These are phyloP conservation scores for Trichomonascus vanleenenianus DNA, from an alignment of 805 yeast genomes.

Conservation along the genomic window DNA sequence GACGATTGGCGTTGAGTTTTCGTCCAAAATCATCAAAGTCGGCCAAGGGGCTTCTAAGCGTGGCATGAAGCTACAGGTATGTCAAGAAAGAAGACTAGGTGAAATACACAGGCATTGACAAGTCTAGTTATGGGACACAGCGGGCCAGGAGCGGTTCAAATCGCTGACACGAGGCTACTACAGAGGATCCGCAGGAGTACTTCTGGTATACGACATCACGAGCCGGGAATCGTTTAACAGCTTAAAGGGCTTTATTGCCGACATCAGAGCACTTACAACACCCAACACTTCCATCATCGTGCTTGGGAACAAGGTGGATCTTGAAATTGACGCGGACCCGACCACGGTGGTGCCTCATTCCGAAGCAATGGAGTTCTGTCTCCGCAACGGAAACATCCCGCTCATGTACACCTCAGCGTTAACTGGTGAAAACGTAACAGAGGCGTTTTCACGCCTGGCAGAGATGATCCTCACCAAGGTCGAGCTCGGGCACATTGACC, in stretches of 20 bases:
- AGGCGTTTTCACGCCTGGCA: slow-evolving; percentile 34
- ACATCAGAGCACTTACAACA: slow-evolving; percentile 83
- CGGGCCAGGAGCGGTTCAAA: slow-evolving; percentile 93
- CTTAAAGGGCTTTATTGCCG: slow-evolving; percentile 82
- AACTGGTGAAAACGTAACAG: slow-evolving; percentile 35
- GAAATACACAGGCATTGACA: too few relatives aligned
- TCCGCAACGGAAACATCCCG: slow-evolving; percentile 30
- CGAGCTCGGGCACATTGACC: slow-evolving; percentile 41
- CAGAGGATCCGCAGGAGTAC: slow-evolving; percentile 92
- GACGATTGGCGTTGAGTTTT: slow-evolving; percentile 34
- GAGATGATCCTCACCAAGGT: slow-evolving; percentile 38
- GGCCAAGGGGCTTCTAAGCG: slow-evolving; percentile 21
- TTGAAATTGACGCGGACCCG: slow-evolving; percentile 35
- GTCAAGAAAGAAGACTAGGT: too few relatives aligned
- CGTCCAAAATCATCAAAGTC: slow-evolving; percentile 30
- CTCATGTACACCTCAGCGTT: slow-evolving; percentile 36
- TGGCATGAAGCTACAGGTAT: slow-evolving; percentile 60
- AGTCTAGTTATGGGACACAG: slow-evolving; percentile 87
- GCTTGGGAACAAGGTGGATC: slow-evolving; percentile 87
- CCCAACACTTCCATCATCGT: slow-evolving; percentile 85
- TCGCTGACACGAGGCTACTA: slow-evolving; percentile 92
- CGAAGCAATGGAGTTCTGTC: slow-evolving; percentile 31
- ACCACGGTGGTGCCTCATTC: slow-evolving; percentile 25
- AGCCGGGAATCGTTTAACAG: slow-evolving; percentile 79
- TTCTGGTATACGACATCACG: slow-evolving; percentile 83